Evolutionary conservation across 192 early-diverging fungal species (phyloP), one percentile per base, ranked within the genome.

Genomic region (Rhizoclosmatium globosum): DNA sequence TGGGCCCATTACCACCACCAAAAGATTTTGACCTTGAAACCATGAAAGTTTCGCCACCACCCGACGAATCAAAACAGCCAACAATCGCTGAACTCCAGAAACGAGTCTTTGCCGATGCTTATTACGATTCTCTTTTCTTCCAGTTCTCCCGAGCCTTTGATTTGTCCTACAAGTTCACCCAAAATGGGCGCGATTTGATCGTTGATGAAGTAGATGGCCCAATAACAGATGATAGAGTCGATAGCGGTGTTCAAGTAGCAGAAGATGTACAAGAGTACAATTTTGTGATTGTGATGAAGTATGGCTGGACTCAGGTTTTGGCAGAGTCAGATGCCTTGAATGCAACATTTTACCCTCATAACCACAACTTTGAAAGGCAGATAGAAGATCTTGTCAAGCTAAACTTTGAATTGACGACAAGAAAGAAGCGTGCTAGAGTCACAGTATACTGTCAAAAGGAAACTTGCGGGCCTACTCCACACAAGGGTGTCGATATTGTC

Each of bases 301-400:
- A 57, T 57, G n/a, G 11, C 11, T 57, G 56, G 56, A 57, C 56
- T 57, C 11, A 57, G n/a, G n/a, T 57, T 57, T 11, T 57, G 56
- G 11, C 56, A 57, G 11, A 57, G 11, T 57, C 56, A n/a, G 56
- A 57, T 13, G 56, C 56, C 11, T n/a, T n/a, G n/a, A 57, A n/a
- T 57, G 11, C 11, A 11, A 57, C 11, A n/a, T 57, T 57, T n/a
- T 57, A 57, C n/a, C 56, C 56, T 57, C 56, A 57, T n/a, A n/a
- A n/a, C 11, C 11, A 57, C 56, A 57, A 57, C n/a, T 57, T 57
- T 57, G 11, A 57, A n/a, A 57, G n/a, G 56, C 56, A 57, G 11
- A 57, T n/a, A n/a, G 56, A 57, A 57, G 56, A 57, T n/a, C 56
- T 57, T 57, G 56, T 57, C 11, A 57, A n/a, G 56, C n/a, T 57